Evolutionary conservation across 2,329 filamentous ascomycete genomes (phyloP).

Genomic region (Penicillium sp.): DNA sequence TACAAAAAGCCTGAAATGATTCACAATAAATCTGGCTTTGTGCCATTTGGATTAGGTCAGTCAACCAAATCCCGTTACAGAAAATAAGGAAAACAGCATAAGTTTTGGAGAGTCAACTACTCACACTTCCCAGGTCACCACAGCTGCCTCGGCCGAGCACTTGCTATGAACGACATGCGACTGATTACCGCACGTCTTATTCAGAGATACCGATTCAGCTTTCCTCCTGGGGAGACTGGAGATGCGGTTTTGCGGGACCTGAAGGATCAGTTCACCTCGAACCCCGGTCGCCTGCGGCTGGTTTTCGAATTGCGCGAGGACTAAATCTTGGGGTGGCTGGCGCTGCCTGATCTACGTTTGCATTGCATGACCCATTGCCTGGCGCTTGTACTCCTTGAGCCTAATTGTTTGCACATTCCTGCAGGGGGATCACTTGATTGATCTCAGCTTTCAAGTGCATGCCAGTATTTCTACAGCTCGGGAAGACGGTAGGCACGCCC

Average conservation of each 20-base stretch:
- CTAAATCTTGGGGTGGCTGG: background rate
- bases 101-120: background rate
- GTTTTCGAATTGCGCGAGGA: conserved; percentile 13
- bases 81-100: background rate
- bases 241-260: conserved; percentile 10
- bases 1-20: conserved; percentile 17
- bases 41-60: conserved; percentile 22
- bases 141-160: conserved; percentile 22
- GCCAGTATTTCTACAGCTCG: background rate
- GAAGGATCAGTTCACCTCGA: conserved; percentile 21
- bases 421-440: background rate
- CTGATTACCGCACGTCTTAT: conserved; percentile 16
- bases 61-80: background rate
- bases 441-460: background rate
- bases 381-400: background rate
- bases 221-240: conserved; percentile 13
- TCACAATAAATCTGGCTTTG: conserved; percentile 15
- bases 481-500: too few species aligned
- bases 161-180: conserved; percentile 24
- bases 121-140: conserved; percentile 6
- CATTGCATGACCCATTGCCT: background rate
- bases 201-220: conserved; percentile 11
- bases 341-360: background rate
- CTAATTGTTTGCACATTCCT: background rate
- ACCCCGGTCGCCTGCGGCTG: conserved; percentile 15